Evolutionary conservation across 1,139 yeast species (phyloP).

Genomic region (Saccharomycopsis hybrid): DNA sequence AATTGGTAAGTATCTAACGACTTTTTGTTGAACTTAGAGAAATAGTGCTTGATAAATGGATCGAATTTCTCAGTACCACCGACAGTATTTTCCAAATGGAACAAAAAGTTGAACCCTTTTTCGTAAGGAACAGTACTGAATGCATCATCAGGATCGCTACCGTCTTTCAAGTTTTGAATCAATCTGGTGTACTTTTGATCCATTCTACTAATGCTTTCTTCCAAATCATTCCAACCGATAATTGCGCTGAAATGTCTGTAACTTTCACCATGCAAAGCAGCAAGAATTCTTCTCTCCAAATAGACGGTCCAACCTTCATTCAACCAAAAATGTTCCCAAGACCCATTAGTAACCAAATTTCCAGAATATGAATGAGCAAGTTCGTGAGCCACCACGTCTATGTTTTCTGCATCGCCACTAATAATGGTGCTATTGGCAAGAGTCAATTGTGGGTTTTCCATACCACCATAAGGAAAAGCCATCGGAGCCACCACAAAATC

Average conservation of each 20-base stretch:
- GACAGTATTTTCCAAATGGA: conserved; percentile 58
- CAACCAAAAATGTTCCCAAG: conserved; percentile 93
- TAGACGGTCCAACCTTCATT: conserved; percentile 97
- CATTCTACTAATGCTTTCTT: conserved; percentile 57
- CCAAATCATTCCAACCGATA: conserved; percentile 83
- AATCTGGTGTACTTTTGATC: conserved; percentile 55
- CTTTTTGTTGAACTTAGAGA: conserved; percentile 56
- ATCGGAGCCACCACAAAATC: conserved; percentile 77
- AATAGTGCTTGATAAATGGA: conserved; percentile 74
- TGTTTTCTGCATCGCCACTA: conserved; percentile 80
- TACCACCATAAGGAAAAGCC: conserved; percentile 91
- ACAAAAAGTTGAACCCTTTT: conserved; percentile 78
- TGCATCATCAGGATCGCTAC: conserved; percentile 80
- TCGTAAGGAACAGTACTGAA: conserved; percentile 87
- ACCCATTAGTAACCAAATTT: conserved; percentile 78
- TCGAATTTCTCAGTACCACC: conserved; percentile 63
- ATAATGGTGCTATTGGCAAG: conserved; percentile 88
- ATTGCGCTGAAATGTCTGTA: conserved; percentile 76
- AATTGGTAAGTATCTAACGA: conserved; percentile 81
- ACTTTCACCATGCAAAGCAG: conserved; percentile 68
- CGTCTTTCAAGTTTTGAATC: conserved; percentile 61
- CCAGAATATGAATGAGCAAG: conserved; percentile 93
- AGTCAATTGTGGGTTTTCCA: conserved; percentile 91
- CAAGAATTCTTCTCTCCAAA: conserved; percentile 77
- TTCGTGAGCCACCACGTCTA: conserved; percentile 87